Base-by-base conservation (phyloP, 1,284 basidiomycete genomes). In the Rhodotorula sp. region DNA sequence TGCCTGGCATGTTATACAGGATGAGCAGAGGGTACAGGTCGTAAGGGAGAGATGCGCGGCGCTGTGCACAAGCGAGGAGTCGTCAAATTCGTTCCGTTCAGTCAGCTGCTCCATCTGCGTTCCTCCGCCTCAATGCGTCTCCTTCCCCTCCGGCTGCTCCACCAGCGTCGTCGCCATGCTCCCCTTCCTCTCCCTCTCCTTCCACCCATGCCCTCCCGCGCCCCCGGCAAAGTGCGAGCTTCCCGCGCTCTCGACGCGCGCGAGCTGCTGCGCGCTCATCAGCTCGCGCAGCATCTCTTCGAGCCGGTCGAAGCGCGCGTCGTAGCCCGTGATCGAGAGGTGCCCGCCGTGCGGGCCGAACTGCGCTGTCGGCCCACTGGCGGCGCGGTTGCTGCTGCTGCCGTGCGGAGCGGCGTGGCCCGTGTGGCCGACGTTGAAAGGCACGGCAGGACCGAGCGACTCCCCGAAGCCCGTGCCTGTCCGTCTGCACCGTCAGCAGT, bases 381-480 rank as follows among this genome's bases (percentile, higher is more conserved):
- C n/a, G n/a, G n/a, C n/a, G n/a, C n/a, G n/a, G n/a, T n/a, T n/a
- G n/a, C n/a, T 41, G 54, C 54, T 27, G 54, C 27, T 1, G 27
- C 14, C 13, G n/a, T n/a, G 49, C 10, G 14, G n/a, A 13, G 19
- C 27, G 44, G 17, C 42, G 25, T 8, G 13, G 45, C 10, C 19
- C 34, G 44, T 8, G 49, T 23, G 21, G 46, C 17, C 17, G 13
- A 21, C 48, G 21, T 50, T 10, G 23, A 23, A 21, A 8, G 42
- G 19, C 2, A 13, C 25, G 13, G 16, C 41, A 10, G 53, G 19
- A 27, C 55, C n/a, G 45, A 64, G 53, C 45, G 41, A 44, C 9
- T 64, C 62, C 16, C 53, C 52, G 7, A 64, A 64, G 52, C 62
- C 62, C 19, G 62, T 64, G 21, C 53, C 62, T 64, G 45, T 25